phyloP scores from a whole-genome alignment of 208 protist species.

The Leishmania mexicana region DNA sequence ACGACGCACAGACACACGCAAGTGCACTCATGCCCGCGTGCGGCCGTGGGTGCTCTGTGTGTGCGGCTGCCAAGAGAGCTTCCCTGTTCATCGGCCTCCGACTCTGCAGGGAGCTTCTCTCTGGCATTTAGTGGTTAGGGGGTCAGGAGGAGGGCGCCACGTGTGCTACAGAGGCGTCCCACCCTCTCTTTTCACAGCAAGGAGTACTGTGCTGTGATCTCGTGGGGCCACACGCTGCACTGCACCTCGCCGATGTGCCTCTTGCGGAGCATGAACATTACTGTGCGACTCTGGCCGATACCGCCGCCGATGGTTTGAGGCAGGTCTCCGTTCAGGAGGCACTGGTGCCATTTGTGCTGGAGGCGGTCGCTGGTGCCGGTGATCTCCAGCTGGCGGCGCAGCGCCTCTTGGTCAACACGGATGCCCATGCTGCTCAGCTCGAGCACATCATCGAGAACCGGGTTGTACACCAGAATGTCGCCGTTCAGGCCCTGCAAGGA shows the following conservation, averaged over 20 bases:
- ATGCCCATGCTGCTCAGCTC: conserved; percentile 94
- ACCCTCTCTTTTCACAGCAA: conserved; percentile 28
- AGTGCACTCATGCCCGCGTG: background rate
- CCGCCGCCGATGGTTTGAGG: conserved; percentile 88
- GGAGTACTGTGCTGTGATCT: conserved; percentile 34
- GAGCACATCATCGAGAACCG: conserved; percentile 76
- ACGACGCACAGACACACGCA: background rate
- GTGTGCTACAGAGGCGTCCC: background rate
- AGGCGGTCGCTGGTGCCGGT: conserved; percentile 66
- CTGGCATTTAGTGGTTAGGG: no score
- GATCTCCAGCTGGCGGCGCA: conserved; percentile 78
- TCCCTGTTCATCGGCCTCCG: background rate
- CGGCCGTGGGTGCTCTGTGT: background rate
- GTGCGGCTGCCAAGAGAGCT: background rate
- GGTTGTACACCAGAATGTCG: conserved; percentile 92
- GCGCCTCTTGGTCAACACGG: conserved; percentile 82
- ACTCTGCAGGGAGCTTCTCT: background rate
- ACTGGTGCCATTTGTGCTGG: conserved; percentile 76
- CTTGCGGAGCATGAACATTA: conserved; percentile 91
- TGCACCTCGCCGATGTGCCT: conserved; percentile 93
- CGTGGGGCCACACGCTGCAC: conserved; percentile 79
- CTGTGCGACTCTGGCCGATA: conserved; percentile 86
- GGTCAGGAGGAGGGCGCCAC: background rate
- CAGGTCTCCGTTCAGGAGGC: conserved; percentile 73
- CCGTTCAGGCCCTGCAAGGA: conserved; percentile 87